A percentile compares a stretch with the other conserved stretches of the same genome.
Conservation (phyloP, 768 basidiomycete genomes). For the Boletellus sp. region DNA sequence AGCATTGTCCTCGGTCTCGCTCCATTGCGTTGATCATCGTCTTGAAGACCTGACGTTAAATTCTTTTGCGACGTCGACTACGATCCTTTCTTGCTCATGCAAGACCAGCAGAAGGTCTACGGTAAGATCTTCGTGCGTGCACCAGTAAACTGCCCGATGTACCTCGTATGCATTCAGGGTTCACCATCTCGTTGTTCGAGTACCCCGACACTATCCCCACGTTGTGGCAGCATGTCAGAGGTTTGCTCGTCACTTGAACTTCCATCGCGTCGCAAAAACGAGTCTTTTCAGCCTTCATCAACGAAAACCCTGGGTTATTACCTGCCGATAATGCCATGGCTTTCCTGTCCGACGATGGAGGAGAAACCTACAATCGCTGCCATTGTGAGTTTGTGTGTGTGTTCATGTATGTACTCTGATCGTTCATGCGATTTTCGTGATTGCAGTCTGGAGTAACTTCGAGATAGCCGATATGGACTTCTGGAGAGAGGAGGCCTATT, state of each 20-base stretch:
- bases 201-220: conserved; percentile 78
- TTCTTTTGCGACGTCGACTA: conserved; percentile 77
- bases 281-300: conserved; percentile 58
- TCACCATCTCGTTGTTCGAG: conserved; percentile 76
- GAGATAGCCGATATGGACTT: conserved; percentile 89
- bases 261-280: not conserved
- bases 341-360: conserved; percentile 69
- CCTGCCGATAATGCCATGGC: conserved; percentile 62
- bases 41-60: conserved; percentile 64
- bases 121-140: conserved; percentile 38
- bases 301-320: conserved; percentile 57
- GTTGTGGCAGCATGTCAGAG: conserved; percentile 72
- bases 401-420: not conserved
- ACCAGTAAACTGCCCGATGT: conserved; percentile 24
- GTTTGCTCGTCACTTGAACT: conserved; percentile 31
- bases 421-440: conserved; percentile 19
- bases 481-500: conserved; percentile 83
- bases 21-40: conserved; percentile 6
- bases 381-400: conserved; percentile 51
- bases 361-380: conserved; percentile 72
- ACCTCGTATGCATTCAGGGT: conserved; percentile 41
- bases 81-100: conserved; percentile 82
- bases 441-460: conserved; percentile 66
- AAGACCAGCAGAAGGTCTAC: conserved; percentile 77
- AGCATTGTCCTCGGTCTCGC: conserved; percentile 25